Evolutionary conservation across 495 filamentous ascomycete species (phyloP).

Genomic region (Penicillium herquei): DNA sequence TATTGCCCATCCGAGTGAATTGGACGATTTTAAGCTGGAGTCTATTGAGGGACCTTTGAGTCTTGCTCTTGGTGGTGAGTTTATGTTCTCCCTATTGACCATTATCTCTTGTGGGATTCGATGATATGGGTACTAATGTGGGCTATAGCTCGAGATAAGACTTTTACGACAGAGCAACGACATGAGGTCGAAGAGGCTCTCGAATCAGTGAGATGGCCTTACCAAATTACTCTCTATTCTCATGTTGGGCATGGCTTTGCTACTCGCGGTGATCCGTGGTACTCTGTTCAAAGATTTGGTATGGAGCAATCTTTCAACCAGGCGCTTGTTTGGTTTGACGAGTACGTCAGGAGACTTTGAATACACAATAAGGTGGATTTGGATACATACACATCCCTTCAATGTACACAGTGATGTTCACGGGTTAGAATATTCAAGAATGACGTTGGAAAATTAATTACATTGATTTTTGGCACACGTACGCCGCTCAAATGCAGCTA

Average conservation of each 20-base stretch:
- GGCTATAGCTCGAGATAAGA: slow-evolving; percentile 10
- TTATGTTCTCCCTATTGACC: not conserved
- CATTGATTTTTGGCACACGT: not conserved
- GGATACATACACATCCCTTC: not conserved
- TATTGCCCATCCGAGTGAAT: slow-evolving; percentile 70
- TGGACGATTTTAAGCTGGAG: slow-evolving; percentile 66
- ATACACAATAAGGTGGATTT: not conserved
- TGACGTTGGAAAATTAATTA: slow-evolving; percentile 7
- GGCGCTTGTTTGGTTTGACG: slow-evolving; percentile 70
- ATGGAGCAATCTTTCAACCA: slow-evolving; percentile 76
- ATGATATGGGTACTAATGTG: not conserved
- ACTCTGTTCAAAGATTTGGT: slow-evolving; percentile 58
- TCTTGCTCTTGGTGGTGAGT: slow-evolving; percentile 62
- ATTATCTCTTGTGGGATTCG: not conserved
- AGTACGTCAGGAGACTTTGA: slow-evolving; percentile 19
- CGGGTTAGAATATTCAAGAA: no score
- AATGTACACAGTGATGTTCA: not conserved
- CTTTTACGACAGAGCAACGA: slow-evolving; percentile 67
- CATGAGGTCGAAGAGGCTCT: slow-evolving; percentile 51
- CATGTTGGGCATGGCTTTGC: slow-evolving; percentile 71
- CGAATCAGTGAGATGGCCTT: slow-evolving; percentile 54
- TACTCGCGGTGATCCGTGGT: slow-evolving; percentile 56
- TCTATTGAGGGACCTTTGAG: slow-evolving; percentile 64
- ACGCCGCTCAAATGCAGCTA: not conserved
- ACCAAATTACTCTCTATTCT: slow-evolving; percentile 70